Evolutionary conservation across 1,139 yeast species (phyloP).

Genomic region (Saccharomycopsis hybrid): DNA sequence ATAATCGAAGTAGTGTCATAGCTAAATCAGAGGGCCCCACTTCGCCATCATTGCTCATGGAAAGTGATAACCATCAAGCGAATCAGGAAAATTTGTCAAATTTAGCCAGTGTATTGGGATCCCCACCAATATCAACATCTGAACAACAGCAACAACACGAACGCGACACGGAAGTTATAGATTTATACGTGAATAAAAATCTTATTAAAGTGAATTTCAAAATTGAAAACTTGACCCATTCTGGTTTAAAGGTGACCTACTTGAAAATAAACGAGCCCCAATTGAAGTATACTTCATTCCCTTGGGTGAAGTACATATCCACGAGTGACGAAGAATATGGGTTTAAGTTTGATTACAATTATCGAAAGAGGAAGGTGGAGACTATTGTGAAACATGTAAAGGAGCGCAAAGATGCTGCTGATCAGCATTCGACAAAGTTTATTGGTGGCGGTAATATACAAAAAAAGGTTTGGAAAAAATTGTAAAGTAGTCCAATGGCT

Average conservation of each 20-base stretch:
- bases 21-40: conserved; percentile 14
- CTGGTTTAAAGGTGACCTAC: conserved; percentile 69
- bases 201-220: conserved; percentile 56
- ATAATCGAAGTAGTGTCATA: background rate
- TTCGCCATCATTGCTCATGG: conserved; percentile 19
- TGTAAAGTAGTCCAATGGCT: too few species aligned
- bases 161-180: too few species aligned
- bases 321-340: conserved; percentile 40
- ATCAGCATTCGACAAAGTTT: conserved; percentile 1
- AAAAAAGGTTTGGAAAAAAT: conserved; percentile 6
- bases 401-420: background rate
- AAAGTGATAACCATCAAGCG: conserved; percentile 9
- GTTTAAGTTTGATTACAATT: conserved; percentile 22
- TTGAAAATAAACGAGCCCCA: conserved; percentile 64
- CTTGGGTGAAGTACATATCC: conserved; percentile 74
- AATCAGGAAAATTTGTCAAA: too few species aligned
- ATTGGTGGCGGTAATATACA: conserved; percentile 11
- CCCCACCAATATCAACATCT: conserved; percentile 10
- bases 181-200: conserved; percentile 30
- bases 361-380: conserved; percentile 15
- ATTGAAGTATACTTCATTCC: conserved; percentile 67
- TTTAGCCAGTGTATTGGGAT: conserved; percentile 1
- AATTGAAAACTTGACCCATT: conserved; percentile 60
- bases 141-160: too few species aligned
- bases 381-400: conserved; percentile 10